Percentiles rank a stretch among this genome's conserved stretches.
phyloP scores from a whole-genome alignment of 768 basidiomycete genomes.

The Boletus rubropictus region DNA sequence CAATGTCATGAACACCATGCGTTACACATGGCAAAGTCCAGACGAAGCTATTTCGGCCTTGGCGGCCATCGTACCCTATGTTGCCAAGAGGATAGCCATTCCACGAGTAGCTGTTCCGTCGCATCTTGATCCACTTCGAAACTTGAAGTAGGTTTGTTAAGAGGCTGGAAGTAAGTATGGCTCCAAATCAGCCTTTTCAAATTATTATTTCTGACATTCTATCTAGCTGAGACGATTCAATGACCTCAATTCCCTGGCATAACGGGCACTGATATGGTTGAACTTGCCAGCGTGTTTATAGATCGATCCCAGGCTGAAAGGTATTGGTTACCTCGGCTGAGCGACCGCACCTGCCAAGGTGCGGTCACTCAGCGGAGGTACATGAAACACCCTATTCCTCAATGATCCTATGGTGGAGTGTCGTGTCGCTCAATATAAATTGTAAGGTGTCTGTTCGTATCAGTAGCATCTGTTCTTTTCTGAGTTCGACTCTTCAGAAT shows the following conservation, averaged over 20 bases:
- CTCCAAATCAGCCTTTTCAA: too few species aligned
- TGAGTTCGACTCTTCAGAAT: slow-evolving; percentile 7
- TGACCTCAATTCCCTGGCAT: background rate
- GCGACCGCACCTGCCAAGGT: background rate
- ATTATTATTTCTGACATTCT: too few species aligned
- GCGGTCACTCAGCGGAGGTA: background rate
- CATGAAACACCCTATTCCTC: background rate
- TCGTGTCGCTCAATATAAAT: slow-evolving; percentile 7
- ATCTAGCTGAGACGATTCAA: too few species aligned
- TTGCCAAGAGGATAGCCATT: too few species aligned
- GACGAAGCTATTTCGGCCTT: too few species aligned
- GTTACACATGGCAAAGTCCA: too few species aligned
- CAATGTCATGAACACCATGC: too few species aligned
- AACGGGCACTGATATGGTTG: background rate
- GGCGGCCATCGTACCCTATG: too few species aligned
- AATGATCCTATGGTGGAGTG: background rate
- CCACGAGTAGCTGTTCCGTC: too few species aligned
- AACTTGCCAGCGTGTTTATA: background rate
- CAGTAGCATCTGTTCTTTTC: background rate
- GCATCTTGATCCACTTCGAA: too few species aligned
- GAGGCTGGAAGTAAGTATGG: too few species aligned
- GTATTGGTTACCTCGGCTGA: background rate
- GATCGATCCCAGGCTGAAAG: background rate
- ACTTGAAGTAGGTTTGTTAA: too few species aligned
- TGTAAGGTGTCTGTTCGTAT: background rate